Conservation (phyloP, 78 protist species). For the Planoprotostelium fungivorum region DNA sequence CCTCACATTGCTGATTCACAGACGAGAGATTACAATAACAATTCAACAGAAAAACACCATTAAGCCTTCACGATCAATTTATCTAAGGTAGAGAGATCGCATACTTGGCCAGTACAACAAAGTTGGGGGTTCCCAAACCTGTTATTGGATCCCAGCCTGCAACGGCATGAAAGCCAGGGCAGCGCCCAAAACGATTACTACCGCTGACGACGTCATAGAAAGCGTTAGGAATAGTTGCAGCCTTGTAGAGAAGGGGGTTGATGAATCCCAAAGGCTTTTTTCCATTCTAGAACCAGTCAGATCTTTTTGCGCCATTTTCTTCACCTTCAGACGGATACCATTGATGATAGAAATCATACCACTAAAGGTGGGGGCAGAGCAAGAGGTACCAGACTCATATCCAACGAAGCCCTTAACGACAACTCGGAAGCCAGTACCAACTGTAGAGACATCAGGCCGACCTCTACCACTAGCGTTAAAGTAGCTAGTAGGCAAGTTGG, state of each 20-base stretch:
- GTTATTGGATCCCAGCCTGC: constrained; percentile 47
- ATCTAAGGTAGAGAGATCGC: too few species aligned
- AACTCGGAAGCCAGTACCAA: too few species aligned
- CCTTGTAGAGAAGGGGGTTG: constrained; percentile 38
- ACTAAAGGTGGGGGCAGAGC: constrained; percentile 44
- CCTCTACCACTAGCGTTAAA: constrained; percentile 37
- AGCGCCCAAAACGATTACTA: constrained; percentile 6
- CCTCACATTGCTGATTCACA: too few species aligned
- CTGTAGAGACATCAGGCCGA: constrained; percentile 50
- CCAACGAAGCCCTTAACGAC: too few species aligned
- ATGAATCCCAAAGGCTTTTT: constrained; percentile 39
- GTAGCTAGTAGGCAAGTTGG: neutral
- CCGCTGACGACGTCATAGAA: constrained; percentile 48
- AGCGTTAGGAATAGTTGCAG: neutral
- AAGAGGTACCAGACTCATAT: constrained; percentile 42
- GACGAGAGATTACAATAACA: too few species aligned
- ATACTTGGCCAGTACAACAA: too few species aligned
- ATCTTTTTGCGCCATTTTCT: too few species aligned
- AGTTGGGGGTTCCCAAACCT: constrained; percentile 34
- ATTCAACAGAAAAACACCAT: too few species aligned
- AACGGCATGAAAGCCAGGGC: too few species aligned
- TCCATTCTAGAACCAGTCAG: too few species aligned
- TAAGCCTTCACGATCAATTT: too few species aligned
- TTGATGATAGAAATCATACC: constrained; percentile 45
- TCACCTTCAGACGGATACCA: constrained; percentile 6